These are phyloP conservation scores for Luffa acutangula DNA, from an alignment of 306 rosid species.

Conservation along the genomic window DNA sequence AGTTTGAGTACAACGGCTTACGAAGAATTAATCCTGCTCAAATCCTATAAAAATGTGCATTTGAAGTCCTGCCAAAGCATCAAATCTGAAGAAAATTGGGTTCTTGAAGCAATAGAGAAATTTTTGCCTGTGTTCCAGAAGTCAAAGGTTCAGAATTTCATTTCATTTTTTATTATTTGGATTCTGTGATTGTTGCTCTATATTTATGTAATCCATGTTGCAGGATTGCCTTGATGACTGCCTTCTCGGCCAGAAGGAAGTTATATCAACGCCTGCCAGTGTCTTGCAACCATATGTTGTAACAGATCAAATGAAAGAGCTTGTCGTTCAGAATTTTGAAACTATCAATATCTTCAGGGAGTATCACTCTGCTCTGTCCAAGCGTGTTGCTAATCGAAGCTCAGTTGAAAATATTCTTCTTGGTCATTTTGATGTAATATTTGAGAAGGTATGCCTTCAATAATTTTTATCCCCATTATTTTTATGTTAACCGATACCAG, in stretches of 20 bases:
- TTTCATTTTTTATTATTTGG: constrained; percentile 13
- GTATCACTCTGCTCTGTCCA: constrained; percentile 23
- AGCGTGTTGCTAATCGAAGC: constrained; percentile 30
- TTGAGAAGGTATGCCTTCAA: constrained; percentile 38
- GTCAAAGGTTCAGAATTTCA: constrained; percentile 50
- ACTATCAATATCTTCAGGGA: constrained; percentile 34
- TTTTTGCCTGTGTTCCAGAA: constrained; percentile 43
- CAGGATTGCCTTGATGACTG: constrained; percentile 65
- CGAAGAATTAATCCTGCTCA: constrained; percentile 60
- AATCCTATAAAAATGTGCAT: constrained; percentile 39
- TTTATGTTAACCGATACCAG: neutral
- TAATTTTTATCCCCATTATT: neutral
- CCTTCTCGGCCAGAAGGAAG: constrained; percentile 46
- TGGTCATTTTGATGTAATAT: constrained; percentile 43
- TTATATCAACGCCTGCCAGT: constrained; percentile 24
- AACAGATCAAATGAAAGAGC: constrained; percentile 49
- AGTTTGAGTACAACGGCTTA: constrained; percentile 31
- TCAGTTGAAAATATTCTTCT: constrained; percentile 40
- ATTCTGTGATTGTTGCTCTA: constrained; percentile 3
- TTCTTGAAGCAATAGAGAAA: constrained; percentile 41
- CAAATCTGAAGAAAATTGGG: constrained; percentile 31
- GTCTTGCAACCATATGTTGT: constrained; percentile 27
- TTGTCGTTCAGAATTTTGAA: constrained; percentile 46
- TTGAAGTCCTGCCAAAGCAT: constrained; percentile 38
- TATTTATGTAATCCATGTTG: constrained; percentile 13